Evolutionary conservation across 768 basidiomycete species (phyloP).

Genomic region (Pleurotus tuber-regium): DNA sequence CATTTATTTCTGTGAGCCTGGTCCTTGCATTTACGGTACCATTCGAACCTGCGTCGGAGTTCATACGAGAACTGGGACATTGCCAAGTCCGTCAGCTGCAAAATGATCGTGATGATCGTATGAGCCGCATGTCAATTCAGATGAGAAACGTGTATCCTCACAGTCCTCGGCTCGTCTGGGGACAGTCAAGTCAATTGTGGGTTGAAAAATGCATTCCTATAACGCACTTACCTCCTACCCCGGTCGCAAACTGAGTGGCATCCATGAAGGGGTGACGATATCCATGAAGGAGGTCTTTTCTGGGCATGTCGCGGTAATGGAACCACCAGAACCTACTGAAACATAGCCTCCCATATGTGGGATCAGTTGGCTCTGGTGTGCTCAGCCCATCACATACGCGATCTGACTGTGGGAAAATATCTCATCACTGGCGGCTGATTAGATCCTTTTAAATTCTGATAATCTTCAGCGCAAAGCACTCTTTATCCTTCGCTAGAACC

Average conservation of each 20-base stretch:
- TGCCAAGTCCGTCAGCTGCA: conserved; percentile 45
- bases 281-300: conserved; percentile 20
- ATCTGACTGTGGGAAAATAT: no score
- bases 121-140: not conserved
- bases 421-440: no score
- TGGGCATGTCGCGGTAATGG: conserved; percentile 7
- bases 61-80: conserved; percentile 47
- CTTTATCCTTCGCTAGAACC: no score
- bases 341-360: no score
- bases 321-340: no score
- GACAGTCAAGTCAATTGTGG: not conserved
- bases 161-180: conserved; percentile 48
- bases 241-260: conserved; percentile 39
- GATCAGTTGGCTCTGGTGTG: no score
- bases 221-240: conserved; percentile 39
- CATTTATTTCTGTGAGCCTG: conserved; percentile 27
- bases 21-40: conserved; percentile 36
- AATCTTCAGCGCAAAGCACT: no score
- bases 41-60: conserved; percentile 35
- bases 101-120: conserved; percentile 1
- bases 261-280: conserved; percentile 52
- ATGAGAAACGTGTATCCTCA: conserved; percentile 17
- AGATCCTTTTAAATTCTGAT: no score
- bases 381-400: no score
- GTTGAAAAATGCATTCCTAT: not conserved